phyloP scores from a whole-genome alignment of 139 green algal species.

The Closterium sp. region DNA sequence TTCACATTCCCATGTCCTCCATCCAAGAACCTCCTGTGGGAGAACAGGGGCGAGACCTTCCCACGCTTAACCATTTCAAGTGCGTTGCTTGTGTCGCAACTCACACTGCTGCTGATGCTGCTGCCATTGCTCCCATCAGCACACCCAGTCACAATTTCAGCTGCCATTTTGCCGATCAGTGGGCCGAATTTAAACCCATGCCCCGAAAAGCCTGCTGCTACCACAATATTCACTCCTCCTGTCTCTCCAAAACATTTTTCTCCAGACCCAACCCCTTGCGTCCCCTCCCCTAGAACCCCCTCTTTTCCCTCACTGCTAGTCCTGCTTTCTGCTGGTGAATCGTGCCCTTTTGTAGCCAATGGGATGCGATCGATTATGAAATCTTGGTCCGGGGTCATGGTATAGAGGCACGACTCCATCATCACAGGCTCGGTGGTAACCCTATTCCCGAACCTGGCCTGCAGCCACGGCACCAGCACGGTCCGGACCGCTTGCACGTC shows the following conservation, averaged over 20 bases:
- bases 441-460: neutral
- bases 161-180: constrained; percentile 37
- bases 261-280: neutral
- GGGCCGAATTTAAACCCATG: constrained; percentile 49
- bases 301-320: neutral
- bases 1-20: neutral
- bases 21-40: neutral
- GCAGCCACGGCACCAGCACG: constrained; percentile 18
- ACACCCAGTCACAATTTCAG: constrained; percentile 13
- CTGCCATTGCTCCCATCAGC: neutral
- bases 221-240: constrained; percentile 24
- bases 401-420: constrained; percentile 41
- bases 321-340: neutral
- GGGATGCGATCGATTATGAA: constrained; percentile 45
- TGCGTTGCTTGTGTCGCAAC: neutral
- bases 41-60: neutral
- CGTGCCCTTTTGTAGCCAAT: neutral
- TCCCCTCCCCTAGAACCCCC: neutral
- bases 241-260: neutral
- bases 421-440: constrained; percentile 32
- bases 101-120: neutral
- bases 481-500: neutral
- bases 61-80: neutral
- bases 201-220: constrained; percentile 46
- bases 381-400: constrained; percentile 51